Conservation (phyloP, 345 rosid species). For the Mallotus nudiflorus region DNA sequence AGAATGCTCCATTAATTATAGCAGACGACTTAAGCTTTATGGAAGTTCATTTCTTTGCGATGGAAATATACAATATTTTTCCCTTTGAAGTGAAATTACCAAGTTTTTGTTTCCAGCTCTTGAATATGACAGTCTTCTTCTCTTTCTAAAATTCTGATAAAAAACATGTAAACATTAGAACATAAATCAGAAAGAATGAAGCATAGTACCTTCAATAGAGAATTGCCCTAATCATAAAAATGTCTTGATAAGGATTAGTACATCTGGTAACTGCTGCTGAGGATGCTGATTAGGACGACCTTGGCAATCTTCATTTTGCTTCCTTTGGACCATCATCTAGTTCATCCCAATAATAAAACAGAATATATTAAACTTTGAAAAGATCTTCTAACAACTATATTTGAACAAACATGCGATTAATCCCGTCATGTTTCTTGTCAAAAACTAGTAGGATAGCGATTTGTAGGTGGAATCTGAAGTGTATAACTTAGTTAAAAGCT, state of each 20-base stretch:
- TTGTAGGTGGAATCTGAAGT: neutral
- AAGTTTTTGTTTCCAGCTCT: constrained; percentile 12
- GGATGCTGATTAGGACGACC: neutral
- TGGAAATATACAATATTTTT: no score
- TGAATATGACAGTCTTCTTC: constrained; percentile 7
- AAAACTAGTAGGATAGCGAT: neutral
- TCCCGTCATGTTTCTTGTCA: constrained; percentile 1
- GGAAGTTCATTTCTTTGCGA: neutral
- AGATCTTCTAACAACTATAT: neutral
- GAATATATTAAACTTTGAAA: neutral
- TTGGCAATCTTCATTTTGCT: constrained; percentile 18
- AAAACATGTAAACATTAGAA: constrained; percentile 9
- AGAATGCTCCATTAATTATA: constrained; percentile 11
- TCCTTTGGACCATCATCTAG: constrained; percentile 22
- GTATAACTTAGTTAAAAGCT: no score
- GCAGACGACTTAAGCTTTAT: neutral
- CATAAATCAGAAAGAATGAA: neutral
- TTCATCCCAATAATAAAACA: neutral
- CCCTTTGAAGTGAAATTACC: no score
- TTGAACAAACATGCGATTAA: neutral
- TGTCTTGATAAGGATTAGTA: neutral
- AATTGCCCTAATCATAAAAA: neutral
- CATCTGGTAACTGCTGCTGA: constrained; percentile 19
- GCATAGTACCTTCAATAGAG: no score
- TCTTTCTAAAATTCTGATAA: constrained; percentile 25